A percentile compares a stretch with the other conserved stretches of the same genome.
These are phyloP conservation scores for Cercospora sp. DNA, from an alignment of 2,329 filamentous ascomycete genomes.

Conservation along the genomic window DNA sequence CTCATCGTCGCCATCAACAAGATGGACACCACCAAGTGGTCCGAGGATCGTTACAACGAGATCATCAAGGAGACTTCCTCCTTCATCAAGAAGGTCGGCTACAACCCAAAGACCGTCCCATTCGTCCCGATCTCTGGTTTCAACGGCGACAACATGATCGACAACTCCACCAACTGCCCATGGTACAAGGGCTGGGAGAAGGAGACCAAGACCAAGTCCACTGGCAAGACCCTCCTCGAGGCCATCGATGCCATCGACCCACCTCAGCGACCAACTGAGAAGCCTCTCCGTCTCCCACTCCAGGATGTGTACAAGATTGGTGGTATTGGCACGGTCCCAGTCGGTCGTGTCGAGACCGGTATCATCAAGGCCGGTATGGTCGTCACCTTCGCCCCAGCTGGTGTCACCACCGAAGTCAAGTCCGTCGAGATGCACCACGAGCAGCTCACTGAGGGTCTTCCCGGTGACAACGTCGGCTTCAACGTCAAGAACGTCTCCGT, in stretches of 20 bases:
- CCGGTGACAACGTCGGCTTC: constrained; percentile 99
- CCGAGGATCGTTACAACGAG: constrained; percentile 92
- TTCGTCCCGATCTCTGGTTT: constrained; percentile 99
- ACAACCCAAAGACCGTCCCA: constrained; percentile 97
- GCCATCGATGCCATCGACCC: constrained; percentile 96
- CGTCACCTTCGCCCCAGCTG: constrained; percentile 97
- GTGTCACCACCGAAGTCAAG: constrained; percentile 99
- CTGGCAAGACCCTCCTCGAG: constrained; percentile 97
- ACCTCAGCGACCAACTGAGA: constrained; percentile 91
- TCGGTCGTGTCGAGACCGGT: constrained; percentile 99
- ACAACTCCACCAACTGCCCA: constrained; percentile 84
- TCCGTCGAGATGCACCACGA: constrained; percentile 99
- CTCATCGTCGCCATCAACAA: constrained; percentile 99
- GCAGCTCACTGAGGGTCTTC: constrained; percentile 90
- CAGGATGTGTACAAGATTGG: constrained; percentile 99
- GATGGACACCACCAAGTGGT: constrained; percentile 99
- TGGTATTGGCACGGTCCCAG: constrained; percentile 99
- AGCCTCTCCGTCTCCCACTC: constrained; percentile 99
- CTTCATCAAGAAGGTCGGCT: constrained; percentile 99
- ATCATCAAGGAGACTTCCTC: constrained; percentile 99
- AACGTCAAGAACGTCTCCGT: constrained; percentile 99
- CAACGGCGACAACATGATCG: constrained; percentile 99
- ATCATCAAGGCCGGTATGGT: constrained; percentile 82
- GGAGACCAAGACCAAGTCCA: constrained; percentile 87
- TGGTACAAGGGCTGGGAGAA: constrained; percentile 99